Percentiles rank a stretch among this genome's conserved stretches.
phyloP scores from a whole-genome alignment of 176 grass and related monocot genomes.

The Rhynchospora pubera region DNA sequence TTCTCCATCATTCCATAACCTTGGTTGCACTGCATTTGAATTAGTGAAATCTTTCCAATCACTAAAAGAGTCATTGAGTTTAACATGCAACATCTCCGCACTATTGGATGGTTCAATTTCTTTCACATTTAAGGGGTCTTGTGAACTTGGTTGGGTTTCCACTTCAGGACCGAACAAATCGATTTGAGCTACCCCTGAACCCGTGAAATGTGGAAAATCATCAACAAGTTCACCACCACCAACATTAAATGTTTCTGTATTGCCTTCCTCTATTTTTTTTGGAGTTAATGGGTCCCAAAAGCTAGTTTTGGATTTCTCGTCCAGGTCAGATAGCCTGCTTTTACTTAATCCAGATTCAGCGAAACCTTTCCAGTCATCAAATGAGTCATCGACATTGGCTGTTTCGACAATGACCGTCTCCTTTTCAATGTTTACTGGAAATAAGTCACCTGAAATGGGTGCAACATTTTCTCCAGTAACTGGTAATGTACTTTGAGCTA shows the following conservation, averaged over 20 bases:
- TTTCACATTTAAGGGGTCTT: not conserved
- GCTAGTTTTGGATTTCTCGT: not conserved
- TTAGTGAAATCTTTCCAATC: conserved; percentile 31
- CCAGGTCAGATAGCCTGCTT: not conserved
- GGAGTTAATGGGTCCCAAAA: not conserved
- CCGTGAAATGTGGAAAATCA: conserved; percentile 44
- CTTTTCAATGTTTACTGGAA: not conserved
- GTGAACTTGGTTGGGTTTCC: conserved; percentile 1
- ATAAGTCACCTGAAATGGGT: not conserved
- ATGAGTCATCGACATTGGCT: conserved; percentile 1
- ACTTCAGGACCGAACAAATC: not conserved
- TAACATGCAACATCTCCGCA: not conserved
- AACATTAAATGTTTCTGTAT: not conserved
- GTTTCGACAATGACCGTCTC: not conserved
- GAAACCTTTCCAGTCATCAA: conserved; percentile 26
- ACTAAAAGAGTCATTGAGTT: conserved; percentile 18
- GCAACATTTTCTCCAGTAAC: not conserved
- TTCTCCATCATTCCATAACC: conserved; percentile 17
- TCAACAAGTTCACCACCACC: conserved; percentile 39
- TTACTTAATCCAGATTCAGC: not conserved
- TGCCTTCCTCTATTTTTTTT: not conserved
- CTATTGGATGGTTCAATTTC: conserved; percentile 12
- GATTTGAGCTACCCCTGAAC: conserved; percentile 17
- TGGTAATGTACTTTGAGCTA: not conserved
- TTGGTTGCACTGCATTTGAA: conserved; percentile 20